Percentiles rank a stretch among this genome's conserved stretches.
These are phyloP conservation scores for Lachancea waltii DNA, from an alignment of 805 yeast genomes.

Conservation along the genomic window DNA sequence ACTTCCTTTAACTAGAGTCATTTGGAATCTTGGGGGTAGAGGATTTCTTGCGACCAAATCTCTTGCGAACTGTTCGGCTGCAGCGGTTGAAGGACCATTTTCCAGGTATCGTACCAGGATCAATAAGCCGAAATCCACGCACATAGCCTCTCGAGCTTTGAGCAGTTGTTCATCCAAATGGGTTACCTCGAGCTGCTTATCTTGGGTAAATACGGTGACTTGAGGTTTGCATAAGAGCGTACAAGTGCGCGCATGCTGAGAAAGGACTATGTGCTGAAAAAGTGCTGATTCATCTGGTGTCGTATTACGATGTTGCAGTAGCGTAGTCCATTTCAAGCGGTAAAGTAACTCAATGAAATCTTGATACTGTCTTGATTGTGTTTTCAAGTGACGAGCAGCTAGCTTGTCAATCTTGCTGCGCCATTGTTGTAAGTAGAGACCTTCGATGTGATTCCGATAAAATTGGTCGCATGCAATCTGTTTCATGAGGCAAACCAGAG, in stretches of 20 bases:
- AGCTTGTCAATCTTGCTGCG: constrained; percentile 10
- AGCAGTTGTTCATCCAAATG: constrained; percentile 9
- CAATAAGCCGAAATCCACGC: constrained; percentile 17
- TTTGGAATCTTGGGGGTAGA: constrained; percentile 1
- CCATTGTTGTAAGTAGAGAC: constrained; percentile 8
- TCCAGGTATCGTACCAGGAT: constrained; percentile 13
- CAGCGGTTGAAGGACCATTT: neutral
- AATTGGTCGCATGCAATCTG: constrained; percentile 10
- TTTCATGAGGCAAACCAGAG: constrained; percentile 13
- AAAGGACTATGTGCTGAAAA: constrained; percentile 10
- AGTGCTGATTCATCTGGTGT: constrained; percentile 21
- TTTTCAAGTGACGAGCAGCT: constrained; percentile 6
- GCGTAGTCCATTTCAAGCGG: constrained; percentile 14
- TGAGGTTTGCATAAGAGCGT: constrained; percentile 8
- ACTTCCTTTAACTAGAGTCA: constrained; percentile 11
- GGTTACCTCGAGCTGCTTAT: neutral
- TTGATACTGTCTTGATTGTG: neutral
- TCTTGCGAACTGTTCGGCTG: constrained; percentile 1
- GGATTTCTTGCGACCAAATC: neutral
- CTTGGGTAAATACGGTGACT: constrained; percentile 2
- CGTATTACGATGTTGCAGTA: constrained; percentile 14
- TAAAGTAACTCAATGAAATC: constrained; percentile 11
- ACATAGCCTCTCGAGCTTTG: constrained; percentile 6
- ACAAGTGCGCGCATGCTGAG: constrained; percentile 4
- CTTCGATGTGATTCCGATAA: constrained; percentile 3